These are phyloP conservation scores for Combretum micranthum DNA, from an alignment of 345 rosid genomes.

Conservation along the genomic window DNA sequence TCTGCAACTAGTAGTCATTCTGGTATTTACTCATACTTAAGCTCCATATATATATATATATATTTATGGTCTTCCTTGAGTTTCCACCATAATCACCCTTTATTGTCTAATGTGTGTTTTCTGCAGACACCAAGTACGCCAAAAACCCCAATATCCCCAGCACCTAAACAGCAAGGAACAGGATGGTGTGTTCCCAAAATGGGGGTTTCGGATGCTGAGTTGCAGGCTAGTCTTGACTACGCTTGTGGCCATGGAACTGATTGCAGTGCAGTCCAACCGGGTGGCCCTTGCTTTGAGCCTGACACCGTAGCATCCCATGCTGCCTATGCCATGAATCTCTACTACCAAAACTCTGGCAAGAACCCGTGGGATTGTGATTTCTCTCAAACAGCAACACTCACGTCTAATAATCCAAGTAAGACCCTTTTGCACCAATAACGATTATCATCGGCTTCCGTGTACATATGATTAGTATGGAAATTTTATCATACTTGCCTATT, in stretches of 20 bases:
- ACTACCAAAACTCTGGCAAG: conserved; percentile 48
- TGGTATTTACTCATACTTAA: too few species aligned
- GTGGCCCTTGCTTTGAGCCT: conserved; percentile 75
- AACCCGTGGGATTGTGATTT: conserved; percentile 62
- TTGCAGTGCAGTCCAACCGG: conserved; percentile 56
- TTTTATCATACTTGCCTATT: neutral
- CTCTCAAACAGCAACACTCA: conserved; percentile 55
- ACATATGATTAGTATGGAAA: neutral
- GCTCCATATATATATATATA: too few species aligned
- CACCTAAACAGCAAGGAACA: conserved; percentile 15
- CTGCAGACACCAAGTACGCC: conserved; percentile 24
- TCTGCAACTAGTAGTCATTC: too few species aligned
- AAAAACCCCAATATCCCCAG: conserved; percentile 6
- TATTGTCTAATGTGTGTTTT: neutral
- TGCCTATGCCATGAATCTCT: conserved; percentile 75
- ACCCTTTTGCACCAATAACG: too few species aligned
- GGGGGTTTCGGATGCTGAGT: conserved; percentile 39
- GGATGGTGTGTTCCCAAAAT: conserved; percentile 68
- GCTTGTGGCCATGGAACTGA: conserved; percentile 59
- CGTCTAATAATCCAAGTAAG: conserved; percentile 40
- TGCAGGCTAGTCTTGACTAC: conserved; percentile 73
- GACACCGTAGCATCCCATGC: conserved; percentile 58
- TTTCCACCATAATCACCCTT: too few species aligned
- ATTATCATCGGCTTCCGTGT: neutral
- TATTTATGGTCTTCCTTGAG: too few species aligned